Base-by-base conservation (phyloP, 257 asterid genomes). In the Ilex aquifolium region DNA sequence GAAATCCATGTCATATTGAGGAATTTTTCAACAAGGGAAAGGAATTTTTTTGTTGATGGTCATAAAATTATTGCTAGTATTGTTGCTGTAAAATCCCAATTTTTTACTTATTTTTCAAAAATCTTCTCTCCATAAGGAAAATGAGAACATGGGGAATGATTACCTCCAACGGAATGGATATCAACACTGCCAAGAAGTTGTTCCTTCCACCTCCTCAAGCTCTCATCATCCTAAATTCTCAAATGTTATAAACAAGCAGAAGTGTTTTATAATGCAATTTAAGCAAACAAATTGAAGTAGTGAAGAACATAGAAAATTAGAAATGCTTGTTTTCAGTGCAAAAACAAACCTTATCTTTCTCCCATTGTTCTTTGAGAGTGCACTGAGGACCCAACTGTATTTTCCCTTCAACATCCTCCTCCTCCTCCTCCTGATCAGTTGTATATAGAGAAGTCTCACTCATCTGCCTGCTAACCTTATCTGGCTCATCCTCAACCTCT, bases 171-270 rank as follows among this genome's bases (percentile, higher is more conserved):
- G 68, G 97, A 72, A 48, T 79, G 73, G 21, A 91, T 74, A 65
- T 90, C 97, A 73, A 90, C 95, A 62, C 93, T 83, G 49, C 96
- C 97, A 46, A 91, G 91, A 75, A 91, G 96, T 31, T 91, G 97
- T n/a, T 91, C 97, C 82, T 91, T 91, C 97, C 97, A 91, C 77
- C 95, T 91, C 74, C 95, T 85, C 82, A 91, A 81, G 64, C 97
- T 91, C 86, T 91, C 96, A 72, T 91, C 97, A 73, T 88, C 96
- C 97, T 91, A 72, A 56, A 64, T 57, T 55, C 65, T 9, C 71
- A 72, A 63, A 36, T 32, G 53, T 32, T 62, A 57, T 17, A 65
- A 49, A 60, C 10, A 69, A 50, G 31, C 44, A 62, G 40, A 40
- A 61, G 32, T 44, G 15, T 17, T 56, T 46, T 32, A 46, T 44